Base-by-base conservation (phyloP, 75 land plant genomes). In the Adiantum capillusveneris region DNA sequence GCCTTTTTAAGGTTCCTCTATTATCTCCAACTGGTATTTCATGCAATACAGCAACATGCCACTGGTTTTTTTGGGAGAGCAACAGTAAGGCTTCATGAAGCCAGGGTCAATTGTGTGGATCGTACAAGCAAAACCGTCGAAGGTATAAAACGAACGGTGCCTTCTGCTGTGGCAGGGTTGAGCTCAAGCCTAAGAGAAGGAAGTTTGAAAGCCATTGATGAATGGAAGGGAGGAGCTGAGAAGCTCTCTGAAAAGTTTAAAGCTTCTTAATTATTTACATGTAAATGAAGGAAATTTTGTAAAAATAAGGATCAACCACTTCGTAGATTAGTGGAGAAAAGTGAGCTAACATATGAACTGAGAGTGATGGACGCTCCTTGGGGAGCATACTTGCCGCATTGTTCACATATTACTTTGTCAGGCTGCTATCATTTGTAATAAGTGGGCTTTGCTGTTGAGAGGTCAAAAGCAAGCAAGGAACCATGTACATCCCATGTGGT, bases 241-340 rank as follows among this genome's bases (percentile, higher is more conserved):
- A 89, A 84, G 65, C 37, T 94, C 25, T 62, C 88, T 16, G 91
- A 90, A 65, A 87, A 67, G 68, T 86, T 89, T 66, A 88, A 85
- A 69, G 48, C 44, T 31, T 45, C 49, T 18, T 48, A 39, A 67
- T n/a, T n/a, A n/a, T n/a, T n/a, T n/a, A n/a, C n/a, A n/a, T n/a
- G n/a, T n/a, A n/a, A n/a, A n/a, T n/a, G n/a, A n/a, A n/a, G n/a
- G n/a, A n/a, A n/a, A n/a, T n/a, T n/a, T n/a, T n/a, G n/a, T n/a
- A n/a, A n/a, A n/a, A n/a, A n/a, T n/a, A n/a, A n/a, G n/a, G n/a
- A n/a, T n/a, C n/a, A n/a, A n/a, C n/a, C n/a, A n/a, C n/a, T n/a
- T n/a, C n/a, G n/a, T n/a, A n/a, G n/a, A n/a, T n/a, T n/a, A n/a
- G n/a, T n/a, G n/a, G n/a, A n/a, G n/a, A n/a, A n/a, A n/a, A n/a